Conservation (phyloP, 306 rosid genomes). For the Spatholobus suberectus region DNA sequence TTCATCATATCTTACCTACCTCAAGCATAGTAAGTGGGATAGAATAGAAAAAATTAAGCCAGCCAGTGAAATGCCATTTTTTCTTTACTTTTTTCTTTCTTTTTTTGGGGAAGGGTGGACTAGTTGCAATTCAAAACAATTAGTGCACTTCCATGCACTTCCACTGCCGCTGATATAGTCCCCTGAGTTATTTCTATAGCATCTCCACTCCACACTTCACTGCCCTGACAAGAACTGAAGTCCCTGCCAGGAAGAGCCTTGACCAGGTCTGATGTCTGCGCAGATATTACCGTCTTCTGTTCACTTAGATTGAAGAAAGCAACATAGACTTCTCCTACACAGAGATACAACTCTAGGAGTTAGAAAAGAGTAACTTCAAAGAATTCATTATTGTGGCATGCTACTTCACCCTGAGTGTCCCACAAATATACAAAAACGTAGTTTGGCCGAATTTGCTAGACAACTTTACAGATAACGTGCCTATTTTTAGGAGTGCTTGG, state of each 20-base stretch:
- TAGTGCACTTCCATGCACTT: conserved; percentile 67
- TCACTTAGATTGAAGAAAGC: conserved; percentile 80
- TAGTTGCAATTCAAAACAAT: conserved; percentile 61
- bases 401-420: conserved; percentile 3
- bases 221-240: conserved; percentile 59
- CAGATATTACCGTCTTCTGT: conserved; percentile 52
- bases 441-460: neutral
- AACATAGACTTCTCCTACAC: conserved; percentile 71
- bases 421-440: neutral
- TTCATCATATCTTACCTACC: conserved; percentile 17
- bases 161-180: conserved; percentile 53
- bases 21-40: neutral
- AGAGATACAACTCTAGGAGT: conserved; percentile 1
- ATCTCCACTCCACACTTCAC: conserved; percentile 72
- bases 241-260: conserved; percentile 53
- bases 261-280: conserved; percentile 60
- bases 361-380: conserved; percentile 14
- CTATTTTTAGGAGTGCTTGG: neutral
- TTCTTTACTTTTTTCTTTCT: too few species aligned
- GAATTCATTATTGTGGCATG: conserved; percentile 3
- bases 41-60: neutral
- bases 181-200: conserved; percentile 35
- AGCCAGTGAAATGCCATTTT: neutral
- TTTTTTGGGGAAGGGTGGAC: neutral
- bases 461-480: neutral